Conservation (phyloP, 768 basidiomycete species). For the Leccinum longicurvipes region DNA sequence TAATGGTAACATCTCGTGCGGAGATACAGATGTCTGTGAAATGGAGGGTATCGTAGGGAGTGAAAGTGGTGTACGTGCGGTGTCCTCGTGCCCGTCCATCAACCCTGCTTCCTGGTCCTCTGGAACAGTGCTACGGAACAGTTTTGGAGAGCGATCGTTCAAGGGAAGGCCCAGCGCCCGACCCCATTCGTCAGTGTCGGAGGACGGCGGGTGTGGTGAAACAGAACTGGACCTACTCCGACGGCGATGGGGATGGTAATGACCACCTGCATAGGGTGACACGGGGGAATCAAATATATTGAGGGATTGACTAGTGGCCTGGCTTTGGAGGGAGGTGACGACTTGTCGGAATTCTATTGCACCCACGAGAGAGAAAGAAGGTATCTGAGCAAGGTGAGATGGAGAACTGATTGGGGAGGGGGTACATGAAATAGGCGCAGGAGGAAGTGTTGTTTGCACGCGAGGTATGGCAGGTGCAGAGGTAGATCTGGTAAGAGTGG, state of each 20-base stretch:
- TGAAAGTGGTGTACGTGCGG: conserved; percentile 17
- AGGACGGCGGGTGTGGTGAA: conserved; percentile 23
- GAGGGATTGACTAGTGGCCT: conserved; percentile 59
- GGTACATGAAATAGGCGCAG: conserved; percentile 40
- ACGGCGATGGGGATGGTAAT: conserved; percentile 50
- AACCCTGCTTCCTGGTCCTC: conserved; percentile 17
- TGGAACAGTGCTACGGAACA: conserved; percentile 30
- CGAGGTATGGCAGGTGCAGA: conserved; percentile 39
- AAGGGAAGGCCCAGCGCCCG: conserved; percentile 48
- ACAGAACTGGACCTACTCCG: conserved; percentile 30
- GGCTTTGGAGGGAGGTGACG: conserved; percentile 71
- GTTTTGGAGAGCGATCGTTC: conserved; percentile 43
- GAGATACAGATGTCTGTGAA: conserved; percentile 50
- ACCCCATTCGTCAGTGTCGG: conserved; percentile 50
- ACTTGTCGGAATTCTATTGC: conserved; percentile 96
- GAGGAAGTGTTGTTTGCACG: conserved; percentile 39
- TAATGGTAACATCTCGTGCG: conserved; percentile 37
- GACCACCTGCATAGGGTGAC: conserved; percentile 74
- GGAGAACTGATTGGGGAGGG: conserved; percentile 46
- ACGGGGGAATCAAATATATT: conserved; percentile 62
- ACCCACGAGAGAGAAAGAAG: conserved; percentile 88
- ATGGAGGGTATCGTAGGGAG: conserved; percentile 50
- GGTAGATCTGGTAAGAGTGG: conserved; percentile 36
- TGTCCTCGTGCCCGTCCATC: conserved; percentile 7
- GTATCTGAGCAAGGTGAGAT: conserved; percentile 50